These are phyloP conservation scores for Hydnum rufescens DNA, from an alignment of 768 basidiomycete species.

Conservation along the genomic window DNA sequence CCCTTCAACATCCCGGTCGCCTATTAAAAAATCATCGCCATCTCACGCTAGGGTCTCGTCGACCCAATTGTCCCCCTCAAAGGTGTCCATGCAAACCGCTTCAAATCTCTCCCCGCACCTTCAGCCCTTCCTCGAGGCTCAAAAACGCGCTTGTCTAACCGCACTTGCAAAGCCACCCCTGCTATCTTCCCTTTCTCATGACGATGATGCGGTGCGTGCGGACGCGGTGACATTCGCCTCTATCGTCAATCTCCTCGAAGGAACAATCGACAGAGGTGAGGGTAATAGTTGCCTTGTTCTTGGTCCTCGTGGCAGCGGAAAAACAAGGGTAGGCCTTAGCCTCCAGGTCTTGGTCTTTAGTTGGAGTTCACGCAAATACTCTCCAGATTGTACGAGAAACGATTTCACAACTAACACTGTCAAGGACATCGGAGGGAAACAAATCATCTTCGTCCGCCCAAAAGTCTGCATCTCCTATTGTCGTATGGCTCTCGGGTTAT, in stretches of 20 bases:
- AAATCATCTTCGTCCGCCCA: not conserved
- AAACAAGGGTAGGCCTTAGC: slow-evolving; percentile 41
- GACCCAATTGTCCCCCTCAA: too few species aligned
- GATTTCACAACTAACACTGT: too few species aligned
- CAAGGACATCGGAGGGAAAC: slow-evolving; percentile 17
- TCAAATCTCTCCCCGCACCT: too few species aligned
- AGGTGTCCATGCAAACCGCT: too few species aligned
- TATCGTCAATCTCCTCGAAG: slow-evolving; percentile 41
- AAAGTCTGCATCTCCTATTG: slow-evolving; percentile 28
- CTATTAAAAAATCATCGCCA: too few species aligned
- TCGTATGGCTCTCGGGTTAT: slow-evolving; percentile 71
- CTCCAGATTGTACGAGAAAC: slow-evolving; percentile 40
- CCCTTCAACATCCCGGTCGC: too few species aligned
- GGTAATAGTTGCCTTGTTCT: slow-evolving; percentile 84
- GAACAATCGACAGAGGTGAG: slow-evolving; percentile 63
- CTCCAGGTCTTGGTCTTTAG: not conserved
- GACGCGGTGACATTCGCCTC: slow-evolving; percentile 25
- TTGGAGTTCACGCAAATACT: not conserved
- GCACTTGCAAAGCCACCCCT: not conserved
- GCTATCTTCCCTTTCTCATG: not conserved
- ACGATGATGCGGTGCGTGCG: not conserved
- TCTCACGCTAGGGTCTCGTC: too few species aligned
- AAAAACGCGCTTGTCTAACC: not conserved
- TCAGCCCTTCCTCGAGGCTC: not conserved
- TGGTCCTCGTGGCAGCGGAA: slow-evolving; percentile 74